Conservation (phyloP, 352 stramenopile species). For the Phytopythium litorale region DNA sequence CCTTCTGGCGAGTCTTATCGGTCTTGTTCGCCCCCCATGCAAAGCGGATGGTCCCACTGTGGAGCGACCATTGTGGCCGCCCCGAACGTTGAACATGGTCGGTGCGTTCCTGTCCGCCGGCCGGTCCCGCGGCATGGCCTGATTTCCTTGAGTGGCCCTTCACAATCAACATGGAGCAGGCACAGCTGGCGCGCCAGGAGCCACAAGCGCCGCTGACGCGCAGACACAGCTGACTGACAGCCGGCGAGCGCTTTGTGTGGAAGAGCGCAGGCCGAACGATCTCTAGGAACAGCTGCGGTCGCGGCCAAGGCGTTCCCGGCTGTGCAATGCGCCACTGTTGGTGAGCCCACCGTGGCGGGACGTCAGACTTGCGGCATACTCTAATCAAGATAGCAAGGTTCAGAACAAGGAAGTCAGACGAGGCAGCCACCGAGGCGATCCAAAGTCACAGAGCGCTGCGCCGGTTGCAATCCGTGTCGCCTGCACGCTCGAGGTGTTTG, state of each 20-base stretch:
- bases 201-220: background rate
- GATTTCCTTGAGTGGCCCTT: background rate
- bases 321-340: background rate
- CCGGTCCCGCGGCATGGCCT: background rate
- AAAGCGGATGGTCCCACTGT: no score
- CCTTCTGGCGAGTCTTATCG: background rate
- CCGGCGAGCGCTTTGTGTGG: background rate
- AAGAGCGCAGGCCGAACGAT: background rate
- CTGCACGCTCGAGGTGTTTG: background rate
- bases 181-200: background rate
- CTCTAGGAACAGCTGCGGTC: background rate
- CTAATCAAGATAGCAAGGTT: background rate
- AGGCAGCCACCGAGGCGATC: background rate
- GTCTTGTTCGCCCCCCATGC: background rate
- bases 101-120: background rate
- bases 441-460: background rate
- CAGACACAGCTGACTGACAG: background rate
- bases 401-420: background rate
- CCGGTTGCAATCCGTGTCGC: background rate
- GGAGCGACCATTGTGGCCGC: background rate
- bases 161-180: background rate
- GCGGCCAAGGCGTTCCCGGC: background rate
- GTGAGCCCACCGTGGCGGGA: background rate
- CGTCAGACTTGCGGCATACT: background rate
- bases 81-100: background rate